phyloP scores from a whole-genome alignment of 2,329 filamentous ascomycete genomes.

The Trichoderma cornu-damae region DNA sequence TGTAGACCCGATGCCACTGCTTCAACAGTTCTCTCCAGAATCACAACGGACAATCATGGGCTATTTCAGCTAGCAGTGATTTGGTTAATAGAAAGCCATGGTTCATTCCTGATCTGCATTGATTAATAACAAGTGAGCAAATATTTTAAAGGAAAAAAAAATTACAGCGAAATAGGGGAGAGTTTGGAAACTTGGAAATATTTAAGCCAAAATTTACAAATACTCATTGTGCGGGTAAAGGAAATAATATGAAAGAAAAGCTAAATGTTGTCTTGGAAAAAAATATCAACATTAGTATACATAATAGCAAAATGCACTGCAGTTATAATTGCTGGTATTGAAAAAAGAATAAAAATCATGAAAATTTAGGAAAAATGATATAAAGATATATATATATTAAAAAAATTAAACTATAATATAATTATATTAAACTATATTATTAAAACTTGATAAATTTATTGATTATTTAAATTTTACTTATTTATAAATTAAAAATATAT shows the following conservation, averaged over 20 bases:
- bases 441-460: too few relatives aligned
- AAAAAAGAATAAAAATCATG: neutral
- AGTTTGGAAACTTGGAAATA: slow-evolving; percentile 6
- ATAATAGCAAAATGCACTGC: neutral
- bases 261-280: neutral
- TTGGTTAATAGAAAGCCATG: neutral
- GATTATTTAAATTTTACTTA: too few relatives aligned
- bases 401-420: too few relatives aligned
- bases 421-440: too few relatives aligned
- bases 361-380: neutral
- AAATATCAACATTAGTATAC: neutral
- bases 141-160: neutral
- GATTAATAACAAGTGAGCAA: neutral
- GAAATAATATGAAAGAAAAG: neutral
- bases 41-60: slow-evolving; percentile 74
- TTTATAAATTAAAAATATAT: too few relatives aligned
- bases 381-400: neutral
- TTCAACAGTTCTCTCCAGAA: slow-evolving; percentile 71
- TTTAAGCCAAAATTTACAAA: neutral
- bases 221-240: neutral
- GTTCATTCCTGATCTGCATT: slow-evolving; percentile 3
- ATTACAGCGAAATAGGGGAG: neutral
- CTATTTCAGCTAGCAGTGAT: slow-evolving; percentile 62
- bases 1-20: slow-evolving; percentile 68
- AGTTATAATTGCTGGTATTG: too few relatives aligned